Evolutionary conservation across 1,284 basidiomycete species (phyloP).

Genomic region (Ceratobasidium papillatum): DNA sequence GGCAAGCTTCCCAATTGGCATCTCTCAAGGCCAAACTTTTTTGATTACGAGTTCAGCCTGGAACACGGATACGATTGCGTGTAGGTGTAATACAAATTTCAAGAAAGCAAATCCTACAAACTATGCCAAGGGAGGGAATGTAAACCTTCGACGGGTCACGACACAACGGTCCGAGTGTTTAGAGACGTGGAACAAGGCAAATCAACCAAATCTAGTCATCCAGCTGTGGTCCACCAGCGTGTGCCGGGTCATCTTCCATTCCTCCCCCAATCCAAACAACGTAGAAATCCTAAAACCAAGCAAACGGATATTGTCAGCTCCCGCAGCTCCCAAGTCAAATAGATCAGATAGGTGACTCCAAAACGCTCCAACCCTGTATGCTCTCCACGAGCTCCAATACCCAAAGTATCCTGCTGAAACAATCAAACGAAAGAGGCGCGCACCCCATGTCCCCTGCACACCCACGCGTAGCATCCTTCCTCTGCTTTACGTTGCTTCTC

Average conservation of each 20-base stretch:
- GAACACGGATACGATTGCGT: not conserved
- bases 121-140: not conserved
- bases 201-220: slow-evolving; percentile 4
- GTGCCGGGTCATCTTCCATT: slow-evolving; percentile 33
- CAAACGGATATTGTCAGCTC: slow-evolving; percentile 22
- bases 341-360: not conserved
- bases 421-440: slow-evolving; percentile 15
- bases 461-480: slow-evolving; percentile 32
- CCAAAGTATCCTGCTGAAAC: slow-evolving; percentile 1
- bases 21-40: not conserved
- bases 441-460: slow-evolving; percentile 27
- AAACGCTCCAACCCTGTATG: slow-evolving; percentile 11
- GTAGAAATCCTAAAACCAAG: slow-evolving; percentile 34
- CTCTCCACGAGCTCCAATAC: not conserved
- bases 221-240: slow-evolving; percentile 2
- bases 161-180: not conserved
- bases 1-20: not conserved
- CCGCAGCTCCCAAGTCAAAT: not conserved
- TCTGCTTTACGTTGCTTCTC: slow-evolving; percentile 27
- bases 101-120: not conserved
- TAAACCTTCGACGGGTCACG: slow-evolving; percentile 1
- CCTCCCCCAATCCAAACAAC: slow-evolving; percentile 37
- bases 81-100: not conserved
- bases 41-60: not conserved
- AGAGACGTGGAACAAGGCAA: not conserved